These are phyloP conservation scores for Stephania japonica DNA, from an alignment of 164 flowering plant species.

Conservation along the genomic window DNA sequence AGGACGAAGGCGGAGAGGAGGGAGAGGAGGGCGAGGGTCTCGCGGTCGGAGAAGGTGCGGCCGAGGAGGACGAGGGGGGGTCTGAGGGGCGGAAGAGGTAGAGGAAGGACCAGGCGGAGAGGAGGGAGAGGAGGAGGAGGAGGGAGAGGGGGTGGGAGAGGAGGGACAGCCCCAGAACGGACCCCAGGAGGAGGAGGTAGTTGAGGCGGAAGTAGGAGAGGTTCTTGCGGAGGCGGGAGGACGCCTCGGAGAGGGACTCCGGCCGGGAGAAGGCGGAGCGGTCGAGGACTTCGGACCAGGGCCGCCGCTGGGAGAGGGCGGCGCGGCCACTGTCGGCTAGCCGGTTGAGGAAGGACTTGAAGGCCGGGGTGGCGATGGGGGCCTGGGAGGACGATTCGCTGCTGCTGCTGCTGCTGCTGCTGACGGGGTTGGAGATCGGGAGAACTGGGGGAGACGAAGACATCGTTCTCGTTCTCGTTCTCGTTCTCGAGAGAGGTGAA, in stretches of 20 bases:
- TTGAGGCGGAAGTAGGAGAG: slow-evolving; percentile 73
- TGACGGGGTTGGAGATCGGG: slow-evolving; percentile 29
- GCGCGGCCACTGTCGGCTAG: slow-evolving; percentile 38
- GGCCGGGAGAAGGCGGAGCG: slow-evolving; percentile 60
- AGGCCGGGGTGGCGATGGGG: slow-evolving; percentile 45
- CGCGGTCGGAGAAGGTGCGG: slow-evolving; percentile 54
- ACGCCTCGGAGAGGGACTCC: slow-evolving; percentile 60
- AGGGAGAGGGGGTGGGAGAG: slow-evolving; percentile 62
- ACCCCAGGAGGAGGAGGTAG: slow-evolving; percentile 44
- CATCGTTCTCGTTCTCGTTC: slow-evolving; percentile 14
- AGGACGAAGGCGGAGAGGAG: slow-evolving; percentile 42
- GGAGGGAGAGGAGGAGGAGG: slow-evolving; percentile 47
- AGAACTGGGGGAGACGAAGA: slow-evolving; percentile 44
- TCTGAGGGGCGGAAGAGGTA: slow-evolving; percentile 74
- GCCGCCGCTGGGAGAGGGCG: slow-evolving; percentile 62
- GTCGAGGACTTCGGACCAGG: slow-evolving; percentile 75
- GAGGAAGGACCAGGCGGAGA: slow-evolving; percentile 66
- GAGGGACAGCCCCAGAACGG: slow-evolving; percentile 54
- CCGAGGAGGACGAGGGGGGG: slow-evolving; percentile 59
- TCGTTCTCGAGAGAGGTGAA: too few species aligned
- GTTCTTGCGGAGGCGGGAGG: slow-evolving; percentile 66
- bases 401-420: background rate
- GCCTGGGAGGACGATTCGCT: slow-evolving; percentile 24
- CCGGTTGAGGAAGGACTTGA: slow-evolving; percentile 50
- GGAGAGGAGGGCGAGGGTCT: slow-evolving; percentile 43